Base-by-base conservation (phyloP, 768 basidiomycete genomes). In the Hysterangium stoloniferum region DNA sequence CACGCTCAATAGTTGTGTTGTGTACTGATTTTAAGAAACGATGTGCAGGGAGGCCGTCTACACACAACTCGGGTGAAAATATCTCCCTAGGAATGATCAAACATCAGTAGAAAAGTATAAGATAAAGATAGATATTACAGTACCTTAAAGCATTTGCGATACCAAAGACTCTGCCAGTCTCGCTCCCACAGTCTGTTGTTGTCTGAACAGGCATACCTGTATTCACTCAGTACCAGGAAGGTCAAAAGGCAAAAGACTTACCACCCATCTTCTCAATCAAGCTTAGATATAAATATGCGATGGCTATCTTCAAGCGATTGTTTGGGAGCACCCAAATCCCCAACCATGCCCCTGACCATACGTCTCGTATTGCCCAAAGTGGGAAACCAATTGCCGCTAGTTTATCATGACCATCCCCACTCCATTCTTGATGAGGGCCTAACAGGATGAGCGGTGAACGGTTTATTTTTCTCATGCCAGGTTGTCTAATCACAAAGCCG, bases 401-500 rank as follows among this genome's bases (percentile, higher is more conserved):
- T 48, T 69, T 69, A 50, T 68, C 65, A 45, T 69, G 64, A 1
- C 68, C 68, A 60, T 68, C 64, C 7, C 55, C 62, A 41, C 56
- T 58, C 64, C 68, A 68, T 20, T 61, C 58, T 34, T 66, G 58
- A 54, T 68, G 48, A 4, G 58, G 54, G 1, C 68, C 68, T 34
- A 67, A 44, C 1, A 53, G 33, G 4, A 53, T 52, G 6, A 63
- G 41, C 8, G 45, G 15, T 11, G 20, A 15, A 3, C 58, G 36
- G 27, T 56, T 45, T 5, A 65, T 52, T 28, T 63, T 65, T 38
- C 65, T 68, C 1, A 54, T 52, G 4, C 48, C 53, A 1, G 64
- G 67, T 35, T 66, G 62, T 9, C 58, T 48, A 1, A 9, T 25
- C 5, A 15, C 34, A 57, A 66, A 66, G 11, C 58, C 63, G 8